These are phyloP conservation scores for Ogataea kodamae DNA, from an alignment of 805 yeast species.

Conservation along the genomic window DNA sequence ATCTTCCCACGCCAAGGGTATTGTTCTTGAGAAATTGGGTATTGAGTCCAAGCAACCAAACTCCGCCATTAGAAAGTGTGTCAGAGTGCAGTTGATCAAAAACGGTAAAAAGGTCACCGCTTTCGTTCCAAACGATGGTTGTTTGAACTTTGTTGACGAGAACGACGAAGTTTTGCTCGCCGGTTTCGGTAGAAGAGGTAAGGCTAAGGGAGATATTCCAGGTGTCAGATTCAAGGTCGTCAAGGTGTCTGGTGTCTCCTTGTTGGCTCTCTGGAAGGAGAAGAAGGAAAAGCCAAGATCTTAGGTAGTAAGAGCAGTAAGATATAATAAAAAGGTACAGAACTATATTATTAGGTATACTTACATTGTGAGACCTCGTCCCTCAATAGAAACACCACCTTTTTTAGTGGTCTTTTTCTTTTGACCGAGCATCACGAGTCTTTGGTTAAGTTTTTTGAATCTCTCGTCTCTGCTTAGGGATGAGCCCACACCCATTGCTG, in stretches of 20 bases:
- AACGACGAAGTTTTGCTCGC: slow-evolving; percentile 99
- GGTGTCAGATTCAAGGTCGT: slow-evolving; percentile 99
- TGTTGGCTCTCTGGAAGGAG: slow-evolving; percentile 99
- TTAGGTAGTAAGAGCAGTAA: slow-evolving; percentile 36
- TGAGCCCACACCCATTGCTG: slow-evolving; percentile 46
- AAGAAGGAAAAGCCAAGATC: slow-evolving; percentile 99
- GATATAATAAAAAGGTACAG: slow-evolving; percentile 13
- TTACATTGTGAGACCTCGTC: slow-evolving; percentile 43
- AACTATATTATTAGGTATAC: slow-evolving; percentile 1
- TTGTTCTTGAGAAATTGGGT: slow-evolving; percentile 98
- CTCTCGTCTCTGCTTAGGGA: slow-evolving; percentile 66
- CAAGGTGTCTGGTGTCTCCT: slow-evolving; percentile 99
- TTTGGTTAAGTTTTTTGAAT: slow-evolving; percentile 71
- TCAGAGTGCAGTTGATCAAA: slow-evolving; percentile 99
- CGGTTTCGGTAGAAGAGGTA: slow-evolving; percentile 99
- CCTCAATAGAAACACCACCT: slow-evolving; percentile 79
- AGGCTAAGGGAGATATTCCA: slow-evolving; percentile 99
- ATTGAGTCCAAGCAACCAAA: slow-evolving; percentile 99
- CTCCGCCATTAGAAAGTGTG: slow-evolving; percentile 99
- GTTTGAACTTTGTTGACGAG: slow-evolving; percentile 99
- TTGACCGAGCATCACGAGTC: slow-evolving; percentile 44
- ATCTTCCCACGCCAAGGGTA: slow-evolving; percentile 99
- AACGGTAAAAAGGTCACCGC: slow-evolving; percentile 99
- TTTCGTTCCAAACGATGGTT: slow-evolving; percentile 99
- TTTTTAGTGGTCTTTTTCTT: slow-evolving; percentile 52